Base-by-base conservation (phyloP, 78 protist species). In the Blattamonas nauphoetae region DNA sequence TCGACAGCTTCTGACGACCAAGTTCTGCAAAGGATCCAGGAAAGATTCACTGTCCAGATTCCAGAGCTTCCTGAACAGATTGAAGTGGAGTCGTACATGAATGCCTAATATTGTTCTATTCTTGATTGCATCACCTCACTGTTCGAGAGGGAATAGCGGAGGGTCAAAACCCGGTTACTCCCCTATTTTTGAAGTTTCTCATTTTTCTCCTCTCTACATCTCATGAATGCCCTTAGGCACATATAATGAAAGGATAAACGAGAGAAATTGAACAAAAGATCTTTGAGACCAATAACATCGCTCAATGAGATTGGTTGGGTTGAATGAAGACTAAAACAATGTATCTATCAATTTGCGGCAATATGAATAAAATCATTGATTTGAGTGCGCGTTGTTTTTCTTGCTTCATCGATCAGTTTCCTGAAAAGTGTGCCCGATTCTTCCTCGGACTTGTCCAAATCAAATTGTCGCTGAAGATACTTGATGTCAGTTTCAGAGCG, bases 31-130 rank as follows among this genome's bases (percentile, higher is more conserved):
- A 44, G 89, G 45, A 95, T 98, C 34, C 99, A 98, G 90, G 42
- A 77, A 11, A 95, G 98, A 85, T 98, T 97, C 89, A 97, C 88
- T 46, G 97, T 95, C 81, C 46, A 86, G 45, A 85, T 96, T 55
- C 77, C 91, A 45, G 92, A 78, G 44, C 88, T 96, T 11, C 97
- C 97, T 36, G 97, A 88, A 0, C 78, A 79, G 3, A 91, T 96
- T 85, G 97, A 94, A 88, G 79, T 71, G 79, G 42, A 92, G 42
- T 63, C 93, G 1, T 96, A 96, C 95, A 96, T 89, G 91, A 86
- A 55, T 1, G 88, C 88, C 21, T 87, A 83, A 87, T n/a, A n/a
- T n/a, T n/a, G n/a, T n/a, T n/a, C n/a, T n/a, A n/a, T n/a, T n/a
- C n/a, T n/a, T n/a, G n/a, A n/a, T n/a, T n/a, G n/a, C n/a, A n/a